Evolutionary conservation across 257 asterid species (phyloP), one percentile per base, ranked within the genome.

Genomic region (Thymus mandschuricus): DNA sequence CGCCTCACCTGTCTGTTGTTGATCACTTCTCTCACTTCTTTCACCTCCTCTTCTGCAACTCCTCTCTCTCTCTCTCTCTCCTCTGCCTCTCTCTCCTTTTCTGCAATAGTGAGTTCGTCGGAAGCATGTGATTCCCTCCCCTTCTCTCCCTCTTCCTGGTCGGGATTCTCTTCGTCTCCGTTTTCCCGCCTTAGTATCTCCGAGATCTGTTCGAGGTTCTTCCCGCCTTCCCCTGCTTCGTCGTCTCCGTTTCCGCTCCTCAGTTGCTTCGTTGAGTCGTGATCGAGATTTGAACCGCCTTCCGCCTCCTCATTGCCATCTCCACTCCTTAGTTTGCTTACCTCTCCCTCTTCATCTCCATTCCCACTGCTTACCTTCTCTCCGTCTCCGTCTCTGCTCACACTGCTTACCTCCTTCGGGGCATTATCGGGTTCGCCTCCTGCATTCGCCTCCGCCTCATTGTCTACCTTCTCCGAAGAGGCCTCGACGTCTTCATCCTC

Each of bases 401-500:
- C 46, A 38, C 44, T 38, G 6, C 44, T 38, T 8, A 8, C 9
- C 46, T 8, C 10, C 46, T 44, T 10, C 3, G 49, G 3, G 3
- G 6, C 13, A 11, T 10, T 3, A 44, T 44, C 49, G 8, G 41
- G 6, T 44, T 44, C 49, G 2, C 7, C 48, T 5, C 1, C 49
- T 1, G 49, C 49, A 10, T 43, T 2, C 2, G 11, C 48, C 49
- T 44, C 13, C 12, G 12, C 49, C 49, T 10, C 49, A 5, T 5
- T 11, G 2, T 44, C 12, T 2, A 2, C 9, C 6, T 44, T 44
- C 0, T 56, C 40, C 3, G 45, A 6, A 21, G 75, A 79, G 28
- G 81, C 34, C 21, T 64, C 71, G 3, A 27, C 30, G 40, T 82
- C 96, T 59, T 93, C 94, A 30, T 88, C 94, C 15, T 74, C 84